A percentile compares a stretch with the other conserved stretches of the same genome.
phyloP scores from a whole-genome alignment of 495 filamentous ascomycete genomes.

The Penicillium antarcticum region DNA sequence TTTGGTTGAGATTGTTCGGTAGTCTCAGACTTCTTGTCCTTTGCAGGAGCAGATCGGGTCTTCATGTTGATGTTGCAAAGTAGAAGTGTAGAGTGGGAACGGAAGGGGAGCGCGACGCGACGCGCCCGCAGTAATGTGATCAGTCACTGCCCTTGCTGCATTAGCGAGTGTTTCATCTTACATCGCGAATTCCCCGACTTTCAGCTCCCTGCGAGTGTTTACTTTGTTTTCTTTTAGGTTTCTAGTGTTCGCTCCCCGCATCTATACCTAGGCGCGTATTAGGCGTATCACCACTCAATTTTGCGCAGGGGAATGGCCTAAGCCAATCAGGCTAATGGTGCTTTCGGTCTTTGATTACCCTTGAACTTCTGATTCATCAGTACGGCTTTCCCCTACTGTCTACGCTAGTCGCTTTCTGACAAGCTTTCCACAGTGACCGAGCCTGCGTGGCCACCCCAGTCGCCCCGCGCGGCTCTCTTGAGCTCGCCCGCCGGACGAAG shows the following conservation, averaged over 20 bases:
- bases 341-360: neutral
- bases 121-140: constrained; percentile 28
- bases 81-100: constrained; percentile 10
- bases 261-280: neutral
- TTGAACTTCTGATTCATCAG: neutral
- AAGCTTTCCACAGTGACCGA: constrained; percentile 36
- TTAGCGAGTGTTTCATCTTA: constrained; percentile 4
- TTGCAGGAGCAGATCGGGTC: constrained; percentile 33
- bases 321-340: constrained; percentile 17
- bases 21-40: constrained; percentile 5
- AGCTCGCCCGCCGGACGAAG: constrained; percentile 78
- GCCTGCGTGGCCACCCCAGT: constrained; percentile 79
- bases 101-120: constrained; percentile 23
- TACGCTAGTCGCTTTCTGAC: neutral
- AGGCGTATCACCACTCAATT: neutral
- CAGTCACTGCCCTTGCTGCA: constrained; percentile 17
- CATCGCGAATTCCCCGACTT: neutral
- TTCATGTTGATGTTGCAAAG: constrained; percentile 4
- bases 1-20: constrained; percentile 8
- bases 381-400: neutral
- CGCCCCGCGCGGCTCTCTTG: constrained; percentile 78
- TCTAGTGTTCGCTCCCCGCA: constrained; percentile 13
- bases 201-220: constrained; percentile 2
- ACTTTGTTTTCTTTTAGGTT: neutral
- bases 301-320: constrained; percentile 15